These are phyloP conservation scores for Solanum corneliomulleri DNA, from an alignment of 257 asterid genomes.

Conservation along the genomic window DNA sequence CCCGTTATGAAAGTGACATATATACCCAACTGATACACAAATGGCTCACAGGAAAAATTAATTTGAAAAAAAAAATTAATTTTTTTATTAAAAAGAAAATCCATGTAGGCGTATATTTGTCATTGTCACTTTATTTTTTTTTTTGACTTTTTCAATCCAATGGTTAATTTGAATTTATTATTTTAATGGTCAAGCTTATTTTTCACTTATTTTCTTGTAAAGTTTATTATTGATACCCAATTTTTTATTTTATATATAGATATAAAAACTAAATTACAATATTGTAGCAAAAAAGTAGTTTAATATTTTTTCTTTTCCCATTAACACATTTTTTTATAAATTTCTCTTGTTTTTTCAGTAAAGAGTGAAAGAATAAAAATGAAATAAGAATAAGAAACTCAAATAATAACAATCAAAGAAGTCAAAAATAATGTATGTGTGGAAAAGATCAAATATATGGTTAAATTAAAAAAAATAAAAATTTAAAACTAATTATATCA, in stretches of 20 bases:
- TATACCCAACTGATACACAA: not conserved
- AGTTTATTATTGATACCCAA: not conserved
- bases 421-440: not conserved
- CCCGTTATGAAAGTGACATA: not conserved
- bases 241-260: not conserved
- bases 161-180: not conserved
- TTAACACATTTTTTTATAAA: too few species aligned
- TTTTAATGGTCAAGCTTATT: not conserved
- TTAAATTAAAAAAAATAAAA: too few species aligned
- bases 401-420: not conserved
- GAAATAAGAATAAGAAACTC: not conserved
- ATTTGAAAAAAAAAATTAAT: too few species aligned
- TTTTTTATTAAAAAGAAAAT: too few species aligned
- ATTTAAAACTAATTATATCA: too few species aligned
- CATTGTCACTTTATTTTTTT: too few species aligned
- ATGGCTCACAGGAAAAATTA: not conserved
- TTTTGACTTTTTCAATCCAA: not conserved
- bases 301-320: not conserved
- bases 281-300: not conserved
- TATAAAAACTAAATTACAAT: not conserved
- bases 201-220: not conserved
- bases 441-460: not conserved
- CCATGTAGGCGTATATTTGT: not conserved
- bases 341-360: not conserved
- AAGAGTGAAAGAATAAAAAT: not conserved